phyloP scores from a whole-genome alignment of 176 grass and related monocot genomes.

The Juncus effusus region DNA sequence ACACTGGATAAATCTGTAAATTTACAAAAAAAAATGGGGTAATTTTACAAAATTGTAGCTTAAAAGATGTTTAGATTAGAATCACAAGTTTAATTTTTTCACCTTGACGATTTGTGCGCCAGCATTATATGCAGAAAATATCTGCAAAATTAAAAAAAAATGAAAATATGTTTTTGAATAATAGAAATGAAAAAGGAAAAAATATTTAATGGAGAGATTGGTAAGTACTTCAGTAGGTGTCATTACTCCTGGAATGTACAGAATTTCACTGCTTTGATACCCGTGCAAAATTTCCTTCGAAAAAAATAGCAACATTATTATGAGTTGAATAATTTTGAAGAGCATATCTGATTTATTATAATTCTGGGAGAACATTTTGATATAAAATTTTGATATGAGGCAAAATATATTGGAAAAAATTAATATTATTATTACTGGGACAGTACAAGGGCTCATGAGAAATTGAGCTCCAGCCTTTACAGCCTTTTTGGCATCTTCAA shows the following conservation, averaged over 20 bases:
- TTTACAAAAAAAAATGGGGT: background rate
- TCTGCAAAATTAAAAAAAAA: slow-evolving; percentile 38
- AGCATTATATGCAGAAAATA: slow-evolving; percentile 66
- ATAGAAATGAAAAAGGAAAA: slow-evolving; percentile 9
- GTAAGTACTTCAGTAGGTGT: slow-evolving; percentile 82
- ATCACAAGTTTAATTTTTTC: slow-evolving; percentile 9
- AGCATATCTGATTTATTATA: background rate
- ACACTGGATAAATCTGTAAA: slow-evolving; percentile 75
- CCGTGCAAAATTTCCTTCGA: slow-evolving; percentile 73
- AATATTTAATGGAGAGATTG: slow-evolving; percentile 13
- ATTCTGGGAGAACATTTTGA: slow-evolving; percentile 8
- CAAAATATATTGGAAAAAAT: slow-evolving; percentile 1
- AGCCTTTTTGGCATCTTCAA: slow-evolving; percentile 71
- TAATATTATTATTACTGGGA: slow-evolving; percentile 39
- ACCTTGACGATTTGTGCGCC: slow-evolving; percentile 81
- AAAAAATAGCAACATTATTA: background rate
- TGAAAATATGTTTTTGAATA: slow-evolving; percentile 26
- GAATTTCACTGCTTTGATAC: slow-evolving; percentile 45
- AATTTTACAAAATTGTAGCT: background rate
- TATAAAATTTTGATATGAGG: slow-evolving; percentile 2
- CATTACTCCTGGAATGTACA: slow-evolving; percentile 87
- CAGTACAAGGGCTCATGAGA: slow-evolving; percentile 84
- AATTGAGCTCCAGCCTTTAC: slow-evolving; percentile 65
- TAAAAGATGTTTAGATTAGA: slow-evolving; percentile 11
- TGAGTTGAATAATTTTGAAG: background rate